Conservation (phyloP, 2,329 filamentous ascomycete species). For the Fusarium sp. region DNA sequence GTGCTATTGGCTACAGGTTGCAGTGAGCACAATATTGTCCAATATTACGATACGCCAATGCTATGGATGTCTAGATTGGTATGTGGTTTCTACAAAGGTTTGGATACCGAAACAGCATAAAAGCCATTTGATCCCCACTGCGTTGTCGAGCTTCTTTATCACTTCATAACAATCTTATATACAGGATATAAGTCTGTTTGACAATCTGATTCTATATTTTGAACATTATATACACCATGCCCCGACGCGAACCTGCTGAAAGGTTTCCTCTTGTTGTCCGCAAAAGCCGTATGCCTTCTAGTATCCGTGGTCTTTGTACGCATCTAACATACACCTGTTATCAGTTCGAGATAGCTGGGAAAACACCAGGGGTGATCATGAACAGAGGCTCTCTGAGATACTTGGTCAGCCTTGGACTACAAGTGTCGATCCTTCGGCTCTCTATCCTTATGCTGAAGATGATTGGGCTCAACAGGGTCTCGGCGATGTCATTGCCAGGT, state of each 20-base stretch:
- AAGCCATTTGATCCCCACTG: not conserved
- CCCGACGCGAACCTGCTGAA: constrained; percentile 57
- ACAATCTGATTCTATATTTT: too few relatives aligned
- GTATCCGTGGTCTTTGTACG: rapidly evolving
- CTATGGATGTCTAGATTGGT: not conserved
- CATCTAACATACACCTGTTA: not conserved
- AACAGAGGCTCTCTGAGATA: constrained; percentile 56
- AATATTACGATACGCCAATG: not conserved
- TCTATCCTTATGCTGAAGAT: constrained; percentile 60
- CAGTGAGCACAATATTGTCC: not conserved
- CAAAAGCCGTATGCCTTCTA: constrained; percentile 58
- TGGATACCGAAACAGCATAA: constrained; percentile 10
- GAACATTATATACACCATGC: constrained; percentile 28
- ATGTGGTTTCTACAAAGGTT: constrained; percentile 15
- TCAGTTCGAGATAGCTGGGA: constrained; percentile 66
- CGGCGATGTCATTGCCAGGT: constrained; percentile 58
- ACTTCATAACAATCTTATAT: not conserved
- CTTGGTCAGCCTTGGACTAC: constrained; percentile 63
- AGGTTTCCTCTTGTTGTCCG: constrained; percentile 63
- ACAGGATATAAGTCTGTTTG: too few relatives aligned
- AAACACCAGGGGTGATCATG: constrained; percentile 56
- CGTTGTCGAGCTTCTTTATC: too few relatives aligned
- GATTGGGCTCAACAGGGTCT: constrained; percentile 56
- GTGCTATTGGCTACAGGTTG: not conserved
- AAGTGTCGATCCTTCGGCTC: constrained; percentile 58